Evolutionary conservation across 768 basidiomycete species (phyloP).

Genomic region (Kockovaella imperatae): DNA sequence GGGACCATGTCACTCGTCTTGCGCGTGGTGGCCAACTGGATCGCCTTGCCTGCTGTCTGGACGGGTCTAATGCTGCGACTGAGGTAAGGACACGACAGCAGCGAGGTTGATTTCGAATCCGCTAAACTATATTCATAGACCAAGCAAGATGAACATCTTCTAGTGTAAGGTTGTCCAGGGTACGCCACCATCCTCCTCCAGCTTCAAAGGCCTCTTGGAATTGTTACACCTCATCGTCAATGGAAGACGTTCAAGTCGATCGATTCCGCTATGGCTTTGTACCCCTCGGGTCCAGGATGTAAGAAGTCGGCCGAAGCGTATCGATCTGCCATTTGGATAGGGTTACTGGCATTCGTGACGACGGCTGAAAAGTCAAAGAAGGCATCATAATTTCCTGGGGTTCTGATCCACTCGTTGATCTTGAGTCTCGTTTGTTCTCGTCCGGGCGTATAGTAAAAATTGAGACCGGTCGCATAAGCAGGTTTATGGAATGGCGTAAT

Average conservation of each 20-base stretch:
- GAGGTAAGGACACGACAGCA: conserved; percentile 20
- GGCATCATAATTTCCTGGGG: background rate
- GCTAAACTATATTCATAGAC: conserved; percentile 2
- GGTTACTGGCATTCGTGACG: background rate
- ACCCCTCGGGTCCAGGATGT: background rate
- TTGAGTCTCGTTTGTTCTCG: background rate
- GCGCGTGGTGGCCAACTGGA: conserved; percentile 33
- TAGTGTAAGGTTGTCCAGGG: too few relatives aligned
- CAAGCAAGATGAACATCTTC: conserved; percentile 31
- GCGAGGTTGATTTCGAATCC: background rate
- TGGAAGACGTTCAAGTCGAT: background rate
- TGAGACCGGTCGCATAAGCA: background rate
- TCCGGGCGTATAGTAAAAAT: background rate
- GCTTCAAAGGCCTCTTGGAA: too few relatives aligned
- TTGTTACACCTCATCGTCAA: too few relatives aligned
- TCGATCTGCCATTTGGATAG: background rate
- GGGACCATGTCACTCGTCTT: conserved; percentile 14
- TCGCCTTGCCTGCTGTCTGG: conserved; percentile 32
- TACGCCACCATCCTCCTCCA: too few relatives aligned
- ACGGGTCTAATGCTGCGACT: conserved; percentile 23
- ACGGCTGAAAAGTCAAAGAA: background rate
- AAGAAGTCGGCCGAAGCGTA: background rate
- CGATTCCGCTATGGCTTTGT: background rate
- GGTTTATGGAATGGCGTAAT: background rate
- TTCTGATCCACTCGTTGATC: background rate